Evolutionary conservation across 306 rosid genomes (phyloP).

Genomic region (Vigna hirtella): DNA sequence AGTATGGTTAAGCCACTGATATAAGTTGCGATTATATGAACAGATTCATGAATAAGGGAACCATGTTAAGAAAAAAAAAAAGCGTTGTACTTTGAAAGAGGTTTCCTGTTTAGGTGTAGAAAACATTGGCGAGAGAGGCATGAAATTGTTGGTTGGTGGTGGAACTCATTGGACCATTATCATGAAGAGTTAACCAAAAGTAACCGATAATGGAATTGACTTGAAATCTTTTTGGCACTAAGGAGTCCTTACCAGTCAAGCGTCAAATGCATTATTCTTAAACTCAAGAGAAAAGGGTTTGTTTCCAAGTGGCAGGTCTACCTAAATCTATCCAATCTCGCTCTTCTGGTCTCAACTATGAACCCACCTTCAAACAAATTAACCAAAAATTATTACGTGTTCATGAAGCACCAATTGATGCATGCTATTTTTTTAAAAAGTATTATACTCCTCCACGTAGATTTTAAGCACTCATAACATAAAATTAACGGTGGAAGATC

Average conservation of each 20-base stretch:
- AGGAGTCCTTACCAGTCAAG: conserved; percentile 42
- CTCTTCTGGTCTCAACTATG: conserved; percentile 28
- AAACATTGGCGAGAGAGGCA: conserved; percentile 42
- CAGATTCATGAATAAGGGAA: not conserved
- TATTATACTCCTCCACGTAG: not conserved
- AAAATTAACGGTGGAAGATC: conserved; percentile 14
- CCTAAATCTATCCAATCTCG: conserved; percentile 52
- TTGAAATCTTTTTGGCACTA: conserved; percentile 41
- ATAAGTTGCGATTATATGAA: not conserved
- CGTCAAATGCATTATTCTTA: conserved; percentile 25
- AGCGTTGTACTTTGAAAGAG: conserved; percentile 25
- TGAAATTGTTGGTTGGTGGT: conserved; percentile 59
- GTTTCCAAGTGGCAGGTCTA: conserved; percentile 66
- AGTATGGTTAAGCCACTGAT: conserved; percentile 1
- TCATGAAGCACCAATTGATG: conserved; percentile 22
- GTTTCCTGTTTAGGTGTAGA: conserved; percentile 38
- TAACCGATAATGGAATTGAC: conserved; percentile 53
- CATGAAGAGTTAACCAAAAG: conserved; percentile 42
- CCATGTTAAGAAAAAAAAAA: not conserved
- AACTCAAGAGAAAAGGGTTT: conserved; percentile 43
- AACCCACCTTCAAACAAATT: conserved; percentile 49
- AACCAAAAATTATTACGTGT: conserved; percentile 19
- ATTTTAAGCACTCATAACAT: conserved; percentile 5
- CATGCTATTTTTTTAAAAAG: not conserved
- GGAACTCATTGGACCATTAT: conserved; percentile 50